Evolutionary conservation across 2,329 filamentous ascomycete species (phyloP).

Genomic region (Aspergillus thermomutatus): DNA sequence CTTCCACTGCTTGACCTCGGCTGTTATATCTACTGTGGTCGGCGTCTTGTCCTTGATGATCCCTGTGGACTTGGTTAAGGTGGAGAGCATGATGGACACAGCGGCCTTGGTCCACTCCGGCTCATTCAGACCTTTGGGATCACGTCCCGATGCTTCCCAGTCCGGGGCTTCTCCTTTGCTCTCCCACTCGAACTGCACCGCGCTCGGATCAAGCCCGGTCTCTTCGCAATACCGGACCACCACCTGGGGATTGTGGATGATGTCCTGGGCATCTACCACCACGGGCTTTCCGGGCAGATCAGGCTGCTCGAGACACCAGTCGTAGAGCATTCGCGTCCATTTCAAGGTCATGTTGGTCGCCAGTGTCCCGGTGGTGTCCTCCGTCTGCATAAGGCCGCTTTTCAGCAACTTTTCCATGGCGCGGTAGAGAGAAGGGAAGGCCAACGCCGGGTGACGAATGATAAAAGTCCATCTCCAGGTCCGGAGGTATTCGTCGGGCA

Average conservation of each 20-base stretch:
- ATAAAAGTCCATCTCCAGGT: conserved; percentile 34
- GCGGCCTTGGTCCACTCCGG: not conserved
- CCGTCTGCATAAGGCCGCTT: conserved; percentile 12
- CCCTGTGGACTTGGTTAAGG: conserved; percentile 30
- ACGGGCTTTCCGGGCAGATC: conserved; percentile 21
- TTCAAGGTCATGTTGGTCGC: conserved; percentile 25
- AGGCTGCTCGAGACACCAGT: conserved; percentile 30
- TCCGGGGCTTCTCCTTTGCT: not conserved
- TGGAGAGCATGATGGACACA: conserved; percentile 23
- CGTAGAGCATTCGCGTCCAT: conserved; percentile 33
- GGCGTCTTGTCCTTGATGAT: conserved; percentile 32
- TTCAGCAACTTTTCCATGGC: conserved; percentile 20
- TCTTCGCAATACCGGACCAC: conserved; percentile 25
- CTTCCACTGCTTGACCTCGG: conserved; percentile 34
- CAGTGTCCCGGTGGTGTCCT: conserved; percentile 13
- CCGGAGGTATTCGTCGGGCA: conserved; percentile 35
- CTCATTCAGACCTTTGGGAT: not conserved
- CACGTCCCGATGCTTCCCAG: conserved; percentile 5
- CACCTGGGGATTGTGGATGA: conserved; percentile 33
- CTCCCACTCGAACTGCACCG: conserved; percentile 33
- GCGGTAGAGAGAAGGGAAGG: conserved; percentile 39
- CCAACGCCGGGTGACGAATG: conserved; percentile 40
- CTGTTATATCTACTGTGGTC: conserved; percentile 29
- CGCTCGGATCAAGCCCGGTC: conserved; percentile 31
- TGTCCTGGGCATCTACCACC: conserved; percentile 38